Percentiles rank a stretch among this genome's conserved stretches.
Conservation (phyloP, 2,329 filamentous ascomycete species). For the Aureobasidium sp. region DNA sequence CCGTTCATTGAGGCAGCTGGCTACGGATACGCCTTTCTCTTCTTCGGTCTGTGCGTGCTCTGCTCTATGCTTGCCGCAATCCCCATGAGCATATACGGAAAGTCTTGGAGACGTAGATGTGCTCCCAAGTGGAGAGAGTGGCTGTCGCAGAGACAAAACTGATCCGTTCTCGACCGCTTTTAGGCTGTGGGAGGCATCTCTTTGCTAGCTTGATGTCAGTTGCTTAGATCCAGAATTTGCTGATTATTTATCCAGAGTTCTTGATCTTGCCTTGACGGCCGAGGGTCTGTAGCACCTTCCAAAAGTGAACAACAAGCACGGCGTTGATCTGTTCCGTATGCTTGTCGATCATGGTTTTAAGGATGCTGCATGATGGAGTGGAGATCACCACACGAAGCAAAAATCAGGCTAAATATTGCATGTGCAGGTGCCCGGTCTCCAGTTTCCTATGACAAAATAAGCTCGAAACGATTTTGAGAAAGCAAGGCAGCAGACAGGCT, state of each 20-base stretch:
- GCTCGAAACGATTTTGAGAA: neutral
- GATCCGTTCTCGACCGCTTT: constrained; percentile 2
- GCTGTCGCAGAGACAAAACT: constrained; percentile 12
- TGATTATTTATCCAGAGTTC: neutral
- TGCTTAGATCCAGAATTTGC: neutral
- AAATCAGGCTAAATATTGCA: constrained; percentile 1
- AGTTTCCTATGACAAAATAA: neutral
- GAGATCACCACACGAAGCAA: neutral
- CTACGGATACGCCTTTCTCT: constrained; percentile 27
- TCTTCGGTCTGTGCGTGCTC: constrained; percentile 28
- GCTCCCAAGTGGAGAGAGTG: constrained; percentile 16
- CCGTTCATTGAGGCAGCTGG: constrained; percentile 31
- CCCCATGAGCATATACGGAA: constrained; percentile 28
- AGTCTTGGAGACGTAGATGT: constrained; percentile 25
- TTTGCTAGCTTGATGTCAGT: neutral
- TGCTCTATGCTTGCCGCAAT: constrained; percentile 21
- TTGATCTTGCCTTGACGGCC: neutral
- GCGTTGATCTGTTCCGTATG: neutral
- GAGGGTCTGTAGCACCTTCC: neutral
- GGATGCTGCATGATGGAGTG: neutral
- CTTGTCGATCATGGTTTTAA: neutral
- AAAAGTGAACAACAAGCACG: neutral
- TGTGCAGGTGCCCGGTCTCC: neutral
- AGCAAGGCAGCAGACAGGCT: neutral
- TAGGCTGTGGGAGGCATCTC: neutral